Conservation (phyloP, 2,329 filamentous ascomycete species). For the Erysiphe neolycopersici region DNA sequence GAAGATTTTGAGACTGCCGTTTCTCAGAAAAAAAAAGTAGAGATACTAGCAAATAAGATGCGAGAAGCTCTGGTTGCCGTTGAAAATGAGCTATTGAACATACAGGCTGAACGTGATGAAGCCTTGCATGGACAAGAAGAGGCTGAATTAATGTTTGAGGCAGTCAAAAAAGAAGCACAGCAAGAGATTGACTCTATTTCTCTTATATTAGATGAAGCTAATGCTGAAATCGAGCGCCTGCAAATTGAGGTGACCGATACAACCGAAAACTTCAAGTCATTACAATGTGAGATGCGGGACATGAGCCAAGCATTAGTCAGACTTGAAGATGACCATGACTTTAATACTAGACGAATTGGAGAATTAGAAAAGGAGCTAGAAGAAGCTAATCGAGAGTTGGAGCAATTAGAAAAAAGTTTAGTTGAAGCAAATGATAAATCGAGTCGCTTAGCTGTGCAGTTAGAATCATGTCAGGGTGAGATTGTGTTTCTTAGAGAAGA, state of each 20-base stretch:
- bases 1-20: slow-evolving; percentile 54
- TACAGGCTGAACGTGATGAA: slow-evolving; percentile 71
- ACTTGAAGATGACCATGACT: slow-evolving; percentile 70
- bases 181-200: slow-evolving; percentile 41
- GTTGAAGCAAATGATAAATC: slow-evolving; percentile 69
- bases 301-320: slow-evolving; percentile 68
- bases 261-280: slow-evolving; percentile 66
- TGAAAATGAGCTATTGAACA: slow-evolving; percentile 49
- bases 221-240: slow-evolving; percentile 41
- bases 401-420: slow-evolving; percentile 60
- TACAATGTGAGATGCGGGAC: slow-evolving; percentile 81
- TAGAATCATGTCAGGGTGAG: slow-evolving; percentile 77
- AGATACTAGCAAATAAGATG: slow-evolving; percentile 30
- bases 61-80: slow-evolving; percentile 60
- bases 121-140: slow-evolving; percentile 38
- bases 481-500: slow-evolving; percentile 90
- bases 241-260: slow-evolving; percentile 47
- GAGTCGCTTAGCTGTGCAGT: slow-evolving; percentile 65
- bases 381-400: slow-evolving; percentile 66
- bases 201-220: slow-evolving; percentile 44
- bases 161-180: slow-evolving; percentile 33
- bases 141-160: slow-evolving; percentile 31
- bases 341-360: slow-evolving; percentile 52
- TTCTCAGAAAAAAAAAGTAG: slow-evolving; percentile 31
- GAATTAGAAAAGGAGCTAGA: slow-evolving; percentile 59